These are phyloP conservation scores for Orobanche coerulescens DNA, from an alignment of 257 asterid genomes.

Conservation along the genomic window DNA sequence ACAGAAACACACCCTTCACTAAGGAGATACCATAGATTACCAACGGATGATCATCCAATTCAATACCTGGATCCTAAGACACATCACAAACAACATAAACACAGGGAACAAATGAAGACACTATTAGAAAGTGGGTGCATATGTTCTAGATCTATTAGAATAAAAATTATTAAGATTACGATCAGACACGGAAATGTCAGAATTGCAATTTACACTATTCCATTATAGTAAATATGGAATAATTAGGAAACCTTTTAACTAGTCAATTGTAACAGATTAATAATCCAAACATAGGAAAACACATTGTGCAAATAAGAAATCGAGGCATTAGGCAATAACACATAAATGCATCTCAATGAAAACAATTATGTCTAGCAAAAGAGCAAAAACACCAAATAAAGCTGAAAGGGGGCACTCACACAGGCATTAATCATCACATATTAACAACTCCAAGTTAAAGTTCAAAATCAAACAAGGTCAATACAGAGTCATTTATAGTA, in stretches of 20 bases:
- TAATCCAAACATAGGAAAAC: slow-evolving; percentile 11
- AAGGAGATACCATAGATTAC: background rate
- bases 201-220: background rate
- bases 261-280: background rate
- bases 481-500: slow-evolving; percentile 24
- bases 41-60: background rate
- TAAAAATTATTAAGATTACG: background rate
- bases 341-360: too few species aligned
- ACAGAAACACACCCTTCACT: background rate
- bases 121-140: background rate
- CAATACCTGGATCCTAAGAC: background rate
- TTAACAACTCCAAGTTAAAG: slow-evolving; percentile 21
- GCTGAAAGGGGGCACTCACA: slow-evolving; percentile 9
- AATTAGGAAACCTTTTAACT: background rate
- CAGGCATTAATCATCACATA: slow-evolving; percentile 16
- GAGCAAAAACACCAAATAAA: slow-evolving; percentile 1
- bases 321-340: too few species aligned
- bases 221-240: background rate
- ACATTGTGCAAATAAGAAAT: background rate
- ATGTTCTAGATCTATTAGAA: background rate
- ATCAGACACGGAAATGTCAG: background rate
- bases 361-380: background rate
- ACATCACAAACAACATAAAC: background rate
- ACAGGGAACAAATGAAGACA: background rate
- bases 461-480: slow-evolving; percentile 17